Base-by-base conservation (phyloP, 2,329 filamentous ascomycete species). In the Colletotrichum lupini region DNA sequence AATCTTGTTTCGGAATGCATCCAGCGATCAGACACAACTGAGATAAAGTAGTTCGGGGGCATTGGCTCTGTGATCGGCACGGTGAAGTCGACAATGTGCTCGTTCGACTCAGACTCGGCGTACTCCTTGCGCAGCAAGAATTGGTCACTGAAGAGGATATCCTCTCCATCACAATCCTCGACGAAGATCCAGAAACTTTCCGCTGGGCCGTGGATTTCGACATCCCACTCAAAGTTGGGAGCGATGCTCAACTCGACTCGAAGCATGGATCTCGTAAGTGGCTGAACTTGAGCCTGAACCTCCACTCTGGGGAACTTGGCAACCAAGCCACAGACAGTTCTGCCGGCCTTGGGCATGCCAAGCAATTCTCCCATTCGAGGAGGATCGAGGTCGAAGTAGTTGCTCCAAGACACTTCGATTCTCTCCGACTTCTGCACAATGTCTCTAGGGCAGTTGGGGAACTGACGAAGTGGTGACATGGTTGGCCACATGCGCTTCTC, bases 401-500 rank as follows among this genome's bases (percentile, higher is more conserved):
- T 97, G 74, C 88, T 89, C 95, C 96, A 99, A 1, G 94, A 92
- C 24, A 98, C 95, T 77, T 98, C 95, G 74, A 98, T 97, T 77
- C 95, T 91, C 85, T 99, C 97, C 3, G 95, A 93, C 84, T 98
- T 98, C 76, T 94, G 92, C 61, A 98, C 87, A 66, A 98, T 94
- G 72, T 98, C 96, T 53, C 91, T 88, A 3, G 95, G 92, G 79
- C 95, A 98, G 52, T 87, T 85, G 4, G 93, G 90, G 80, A 99
- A 99, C 79, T 99, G 97, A 67, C 97, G 91, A 37, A 99, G 87
- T 12, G 97, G 97, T 49, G 95, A 94, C 97, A 98, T 99, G 6
- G 96, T 98, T 16, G 96, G 95, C 97, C 97, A 99, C 97, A 99
- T 99, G 62, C 97, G 91, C 87, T 98, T 98, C 86, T 99, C 97